These are phyloP conservation scores for Orbilia quercus DNA, from an alignment of 2,329 filamentous ascomycete species.

Conservation along the genomic window DNA sequence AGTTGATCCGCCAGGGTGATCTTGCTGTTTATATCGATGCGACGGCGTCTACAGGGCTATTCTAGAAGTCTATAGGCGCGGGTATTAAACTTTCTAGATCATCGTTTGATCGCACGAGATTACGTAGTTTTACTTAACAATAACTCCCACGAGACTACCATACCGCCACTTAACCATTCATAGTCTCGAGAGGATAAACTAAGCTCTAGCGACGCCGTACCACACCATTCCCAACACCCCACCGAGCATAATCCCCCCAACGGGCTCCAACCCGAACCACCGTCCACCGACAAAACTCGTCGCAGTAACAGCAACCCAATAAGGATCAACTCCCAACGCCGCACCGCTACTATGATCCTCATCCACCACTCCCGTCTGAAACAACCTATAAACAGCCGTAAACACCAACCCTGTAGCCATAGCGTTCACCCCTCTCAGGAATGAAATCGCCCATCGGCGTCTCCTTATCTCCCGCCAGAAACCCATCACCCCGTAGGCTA, in stretches of 20 bases:
- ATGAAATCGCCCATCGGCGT: slow-evolving; percentile 66
- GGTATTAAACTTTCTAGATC: too few species aligned
- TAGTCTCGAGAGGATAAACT: too few species aligned
- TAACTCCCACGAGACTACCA: too few species aligned
- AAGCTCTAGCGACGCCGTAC: slow-evolving; percentile 27
- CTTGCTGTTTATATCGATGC: too few species aligned
- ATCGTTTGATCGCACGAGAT: too few species aligned
- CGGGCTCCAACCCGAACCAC: slow-evolving; percentile 43
- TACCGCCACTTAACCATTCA: too few species aligned
- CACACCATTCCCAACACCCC: slow-evolving; percentile 37
- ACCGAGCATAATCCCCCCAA: slow-evolving; percentile 34
- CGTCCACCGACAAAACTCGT: slow-evolving; percentile 50
- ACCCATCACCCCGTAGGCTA: slow-evolving; percentile 69
- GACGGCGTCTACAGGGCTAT: too few species aligned
- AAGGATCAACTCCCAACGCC: slow-evolving; percentile 70
- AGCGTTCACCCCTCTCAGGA: slow-evolving; percentile 70
- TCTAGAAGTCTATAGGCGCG: too few species aligned
- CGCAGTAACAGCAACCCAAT: slow-evolving; percentile 72
- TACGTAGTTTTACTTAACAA: too few species aligned
- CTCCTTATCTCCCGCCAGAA: slow-evolving; percentile 69
- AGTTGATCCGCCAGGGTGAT: too few species aligned
- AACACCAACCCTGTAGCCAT: slow-evolving; percentile 72
- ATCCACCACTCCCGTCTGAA: slow-evolving; percentile 72
- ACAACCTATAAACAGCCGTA: slow-evolving; percentile 72
- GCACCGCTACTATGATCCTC: slow-evolving; percentile 66